Base-by-base conservation (phyloP, 805 yeast species). In the Saturnispora halmiae region DNA sequence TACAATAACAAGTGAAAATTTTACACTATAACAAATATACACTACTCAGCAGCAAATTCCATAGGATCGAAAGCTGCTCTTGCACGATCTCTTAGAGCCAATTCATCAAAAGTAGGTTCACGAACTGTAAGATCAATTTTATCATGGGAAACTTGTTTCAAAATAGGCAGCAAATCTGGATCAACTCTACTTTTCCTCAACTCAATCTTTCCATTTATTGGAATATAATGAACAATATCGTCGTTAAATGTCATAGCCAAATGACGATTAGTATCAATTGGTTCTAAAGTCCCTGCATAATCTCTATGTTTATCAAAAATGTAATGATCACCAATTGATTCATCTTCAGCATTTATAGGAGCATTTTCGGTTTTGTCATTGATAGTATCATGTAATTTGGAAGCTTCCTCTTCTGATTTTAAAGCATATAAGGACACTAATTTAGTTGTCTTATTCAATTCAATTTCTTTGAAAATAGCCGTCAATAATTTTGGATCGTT, bases 171-270 rank as follows among this genome's bases (percentile, higher is more conserved):
- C 48, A 76, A 63, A 40, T 67, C 72, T 35, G 75, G 68, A 29
- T 75, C 79, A 11, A 86, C 75, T 60, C 96, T 77, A 58, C 94
- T 78, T 57, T 90, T 81, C 65, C 83, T 86, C 56, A 92, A 74
- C 49, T 81, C 92, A 32, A 85, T 70, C 51, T 80, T 77, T 27
- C 88, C 86, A 11, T 73, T 66, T 14, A 90, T 65, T 7, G 96
- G 95, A 44, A 82, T 75, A 57, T 82, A 92, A 51, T 71, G 73
- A 3, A 86, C 94, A 7, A 74, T 67, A 20, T 72, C 73, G 38
- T 66, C 70, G 34, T 69, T 75, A 50, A 84, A 75, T 33, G 77
- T 72, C 35, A 88, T 63, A 1, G 82, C 77, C 47, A 88, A 58
- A 60, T 88, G 95, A 48, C 79, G 79, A 36, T 58, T 48, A 4